Conservation (phyloP, 192 early-diverging fungal genomes). For the Coemansia sp. region DNA sequence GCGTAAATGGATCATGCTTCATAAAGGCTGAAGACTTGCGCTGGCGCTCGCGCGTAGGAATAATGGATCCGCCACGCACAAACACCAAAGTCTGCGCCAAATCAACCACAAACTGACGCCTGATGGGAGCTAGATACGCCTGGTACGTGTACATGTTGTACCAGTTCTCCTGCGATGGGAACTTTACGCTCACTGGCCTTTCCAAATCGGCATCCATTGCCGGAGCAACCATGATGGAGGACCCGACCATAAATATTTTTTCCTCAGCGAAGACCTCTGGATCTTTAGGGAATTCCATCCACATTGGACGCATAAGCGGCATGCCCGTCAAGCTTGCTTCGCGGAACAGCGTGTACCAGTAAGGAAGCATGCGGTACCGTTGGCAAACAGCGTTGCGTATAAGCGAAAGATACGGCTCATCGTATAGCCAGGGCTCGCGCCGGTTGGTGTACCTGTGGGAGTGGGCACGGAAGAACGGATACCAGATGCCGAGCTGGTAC, state of each 20-base stretch:
- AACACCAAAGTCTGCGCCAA: conserved; percentile 75
- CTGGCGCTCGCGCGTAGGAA: conserved; percentile 81
- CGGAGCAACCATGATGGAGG: conserved; percentile 72
- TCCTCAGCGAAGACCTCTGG: conserved; percentile 74
- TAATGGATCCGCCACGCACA: conserved; percentile 81
- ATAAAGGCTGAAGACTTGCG: conserved; percentile 80
- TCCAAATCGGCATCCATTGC: conserved; percentile 55
- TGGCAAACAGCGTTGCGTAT: conserved; percentile 78
- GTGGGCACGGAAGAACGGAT: conserved; percentile 98
- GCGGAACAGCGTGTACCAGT: conserved; percentile 89
- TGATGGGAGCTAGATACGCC: conserved; percentile 29
- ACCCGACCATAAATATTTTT: conserved; percentile 89
- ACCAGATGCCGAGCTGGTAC: conserved; percentile 94
- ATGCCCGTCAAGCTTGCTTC: conserved; percentile 71
- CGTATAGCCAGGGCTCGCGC: conserved; percentile 94
- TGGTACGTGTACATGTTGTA: conserved; percentile 57
- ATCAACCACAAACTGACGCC: conserved; percentile 66
- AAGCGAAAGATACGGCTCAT: conserved; percentile 74
- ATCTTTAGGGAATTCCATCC: conserved; percentile 83
- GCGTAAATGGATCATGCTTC: conserved; percentile 86
- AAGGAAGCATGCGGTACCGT: conserved; percentile 88
- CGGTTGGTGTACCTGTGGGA: conserved; percentile 96
- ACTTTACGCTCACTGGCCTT: conserved; percentile 61
- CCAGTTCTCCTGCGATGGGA: conserved; percentile 72
- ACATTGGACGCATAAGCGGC: conserved; percentile 89